phyloP scores from a whole-genome alignment of 1,284 basidiomycete species.

The Bjerkandera adusta region DNA sequence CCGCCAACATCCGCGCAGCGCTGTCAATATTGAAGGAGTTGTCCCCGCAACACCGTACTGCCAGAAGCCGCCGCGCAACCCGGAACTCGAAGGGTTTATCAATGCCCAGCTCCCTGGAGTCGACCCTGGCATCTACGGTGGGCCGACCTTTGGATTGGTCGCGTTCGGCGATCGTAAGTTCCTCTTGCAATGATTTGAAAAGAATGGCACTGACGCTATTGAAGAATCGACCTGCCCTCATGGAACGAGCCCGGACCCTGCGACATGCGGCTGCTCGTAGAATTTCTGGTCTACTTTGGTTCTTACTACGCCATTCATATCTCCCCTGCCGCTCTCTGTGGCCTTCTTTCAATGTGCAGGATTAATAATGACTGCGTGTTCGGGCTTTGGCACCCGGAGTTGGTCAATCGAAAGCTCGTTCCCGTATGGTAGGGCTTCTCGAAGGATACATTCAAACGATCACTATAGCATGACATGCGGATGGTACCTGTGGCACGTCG shows the following conservation, averaged over 20 bases:
- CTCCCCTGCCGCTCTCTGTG: too few relatives aligned
- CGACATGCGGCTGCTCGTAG: conserved; percentile 24
- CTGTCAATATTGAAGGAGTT: conserved; percentile 36
- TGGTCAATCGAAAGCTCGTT: too few relatives aligned
- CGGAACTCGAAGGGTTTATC: conserved; percentile 44
- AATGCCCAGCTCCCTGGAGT: conserved; percentile 45
- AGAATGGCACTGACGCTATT: neutral
- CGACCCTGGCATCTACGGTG: conserved; percentile 27
- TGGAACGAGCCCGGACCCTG: conserved; percentile 25
- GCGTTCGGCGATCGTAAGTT: conserved; percentile 30
- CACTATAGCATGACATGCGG: too few relatives aligned
- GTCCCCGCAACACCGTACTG: conserved; percentile 47
- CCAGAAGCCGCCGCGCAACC: conserved; percentile 46
- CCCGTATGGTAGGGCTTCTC: too few relatives aligned
- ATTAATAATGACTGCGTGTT: too few relatives aligned
- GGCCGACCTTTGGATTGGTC: conserved; percentile 21
- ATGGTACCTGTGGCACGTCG: too few relatives aligned
- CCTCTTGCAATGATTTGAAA: conserved; percentile 1
- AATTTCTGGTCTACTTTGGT: conserved; percentile 1
- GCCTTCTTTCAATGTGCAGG: too few relatives aligned
- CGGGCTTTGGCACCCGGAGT: too few relatives aligned
- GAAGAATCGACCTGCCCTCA: conserved; percentile 28
- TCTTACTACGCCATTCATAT: too few relatives aligned
- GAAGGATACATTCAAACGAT: too few relatives aligned
- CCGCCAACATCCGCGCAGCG: conserved; percentile 39